Conservation (phyloP, 2,329 filamentous ascomycete species). For the Colletotrichum musae region DNA sequence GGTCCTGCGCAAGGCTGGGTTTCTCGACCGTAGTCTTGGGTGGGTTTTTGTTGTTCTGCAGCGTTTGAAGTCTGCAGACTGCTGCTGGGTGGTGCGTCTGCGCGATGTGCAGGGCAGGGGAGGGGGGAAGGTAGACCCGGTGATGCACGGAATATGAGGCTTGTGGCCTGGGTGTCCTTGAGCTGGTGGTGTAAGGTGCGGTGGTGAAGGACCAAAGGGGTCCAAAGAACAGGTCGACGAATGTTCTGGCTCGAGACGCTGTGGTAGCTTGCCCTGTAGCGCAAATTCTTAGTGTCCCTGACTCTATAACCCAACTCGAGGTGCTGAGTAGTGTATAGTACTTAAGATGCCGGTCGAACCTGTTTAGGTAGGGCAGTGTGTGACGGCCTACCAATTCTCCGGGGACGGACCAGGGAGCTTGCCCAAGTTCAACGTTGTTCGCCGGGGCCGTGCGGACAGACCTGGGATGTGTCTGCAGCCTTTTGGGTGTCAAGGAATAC, state of each 20-base stretch:
- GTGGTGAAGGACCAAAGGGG: slow-evolving; percentile 13
- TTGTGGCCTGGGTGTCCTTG: slow-evolving; percentile 26
- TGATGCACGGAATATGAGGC: slow-evolving; percentile 33
- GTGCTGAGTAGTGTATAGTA: not conserved
- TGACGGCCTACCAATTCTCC: slow-evolving; percentile 36
- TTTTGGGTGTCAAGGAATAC: slow-evolving; percentile 10
- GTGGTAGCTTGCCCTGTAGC: slow-evolving; percentile 20
- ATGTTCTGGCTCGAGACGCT: slow-evolving; percentile 28
- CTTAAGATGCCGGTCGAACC: slow-evolving; percentile 20
- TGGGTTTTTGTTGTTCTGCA: slow-evolving; percentile 28
- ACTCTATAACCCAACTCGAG: slow-evolving; percentile 18
- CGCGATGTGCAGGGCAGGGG: slow-evolving; percentile 27
- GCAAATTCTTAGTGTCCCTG: slow-evolving; percentile 17
- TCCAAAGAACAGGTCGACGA: slow-evolving; percentile 24
- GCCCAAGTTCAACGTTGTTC: slow-evolving; percentile 37
- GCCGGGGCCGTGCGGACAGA: slow-evolving; percentile 38
- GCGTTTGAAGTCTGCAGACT: slow-evolving; percentile 19
- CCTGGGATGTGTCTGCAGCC: slow-evolving; percentile 38
- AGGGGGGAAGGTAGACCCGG: slow-evolving; percentile 28
- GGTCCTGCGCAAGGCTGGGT: slow-evolving; percentile 19
- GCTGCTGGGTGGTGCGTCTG: not conserved
- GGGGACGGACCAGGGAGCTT: slow-evolving; percentile 40
- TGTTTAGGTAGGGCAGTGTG: slow-evolving; percentile 32
- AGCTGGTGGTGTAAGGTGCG: not conserved
- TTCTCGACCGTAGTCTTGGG: slow-evolving; percentile 12